Conservation (phyloP, 257 asterid species). For the Salvia miltiorrhiza region DNA sequence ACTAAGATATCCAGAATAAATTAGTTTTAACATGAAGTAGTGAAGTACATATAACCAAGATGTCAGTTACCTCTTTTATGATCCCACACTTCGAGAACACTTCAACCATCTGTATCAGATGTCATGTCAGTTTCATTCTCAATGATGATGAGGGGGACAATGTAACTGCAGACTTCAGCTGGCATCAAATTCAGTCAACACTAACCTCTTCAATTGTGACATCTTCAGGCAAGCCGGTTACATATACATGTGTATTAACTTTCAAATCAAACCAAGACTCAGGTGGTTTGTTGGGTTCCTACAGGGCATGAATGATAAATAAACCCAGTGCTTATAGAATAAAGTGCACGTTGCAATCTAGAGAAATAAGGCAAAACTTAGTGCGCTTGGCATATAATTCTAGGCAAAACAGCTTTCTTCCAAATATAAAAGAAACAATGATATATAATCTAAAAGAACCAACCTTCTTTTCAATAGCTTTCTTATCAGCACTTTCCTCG, state of each 20-base stretch:
- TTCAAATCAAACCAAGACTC: slow-evolving; percentile 96
- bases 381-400: neutral
- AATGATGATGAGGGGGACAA: slow-evolving; percentile 3
- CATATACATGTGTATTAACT: slow-evolving; percentile 94
- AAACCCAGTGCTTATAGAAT: neutral
- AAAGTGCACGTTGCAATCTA: neutral
- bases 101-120: slow-evolving; percentile 67
- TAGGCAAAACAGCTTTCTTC: slow-evolving; percentile 10
- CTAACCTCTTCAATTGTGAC: slow-evolving; percentile 87
- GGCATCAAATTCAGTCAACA: neutral
- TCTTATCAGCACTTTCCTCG: slow-evolving; percentile 55
- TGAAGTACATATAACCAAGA: slow-evolving; percentile 18
- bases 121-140: slow-evolving; percentile 30
- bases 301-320: slow-evolving; percentile 15
- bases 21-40: neutral
- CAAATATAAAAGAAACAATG: slow-evolving; percentile 12
- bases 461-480: slow-evolving; percentile 71
- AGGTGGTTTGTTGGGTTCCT: slow-evolving; percentile 98
- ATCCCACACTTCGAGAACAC: slow-evolving; percentile 92
- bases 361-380: neutral
- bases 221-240: slow-evolving; percentile 95
- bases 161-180: slow-evolving; percentile 9
- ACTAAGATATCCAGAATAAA: neutral
- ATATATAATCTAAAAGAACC: slow-evolving; percentile 12
- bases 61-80: slow-evolving; percentile 76